These are phyloP conservation scores for Dalbergia cochinchinensis DNA, from an alignment of 306 rosid species.

Conservation along the genomic window DNA sequence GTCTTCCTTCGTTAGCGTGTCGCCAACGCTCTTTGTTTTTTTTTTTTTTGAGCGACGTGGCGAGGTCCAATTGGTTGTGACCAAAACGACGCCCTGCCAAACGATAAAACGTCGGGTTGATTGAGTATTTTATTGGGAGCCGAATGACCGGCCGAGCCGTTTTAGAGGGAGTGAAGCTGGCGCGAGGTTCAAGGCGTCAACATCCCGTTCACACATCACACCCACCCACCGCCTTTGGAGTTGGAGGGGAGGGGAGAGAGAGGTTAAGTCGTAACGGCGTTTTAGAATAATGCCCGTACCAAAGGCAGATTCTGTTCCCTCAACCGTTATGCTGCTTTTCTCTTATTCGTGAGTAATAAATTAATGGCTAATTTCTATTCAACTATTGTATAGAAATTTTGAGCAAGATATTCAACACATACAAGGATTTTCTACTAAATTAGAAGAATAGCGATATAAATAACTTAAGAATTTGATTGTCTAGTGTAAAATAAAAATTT, in stretches of 20 bases:
- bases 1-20: conserved; percentile 55
- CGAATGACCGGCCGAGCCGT: conserved; percentile 8
- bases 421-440: too few species aligned
- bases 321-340: neutral
- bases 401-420: too few species aligned
- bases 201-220: neutral
- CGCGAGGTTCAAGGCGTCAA: neutral
- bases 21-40: conserved; percentile 37
- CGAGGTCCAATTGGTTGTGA: neutral
- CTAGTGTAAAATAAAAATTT: too few species aligned
- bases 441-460: too few species aligned
- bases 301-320: neutral
- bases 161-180: conserved; percentile 14
- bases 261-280: neutral
- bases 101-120: neutral
- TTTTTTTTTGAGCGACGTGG: conserved; percentile 47
- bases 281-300: neutral
- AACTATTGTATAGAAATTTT: too few species aligned
- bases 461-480: too few species aligned
- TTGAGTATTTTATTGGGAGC: neutral
- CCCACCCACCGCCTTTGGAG: too few species aligned
- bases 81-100: conserved; percentile 42
- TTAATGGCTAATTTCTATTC: too few species aligned
- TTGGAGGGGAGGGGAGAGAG: too few species aligned
- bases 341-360: neutral